Evolutionary conservation across 2,329 filamentous ascomycete species (phyloP), one percentile per base, ranked within the genome.

Genomic region (Colletotrichum trifolii): DNA sequence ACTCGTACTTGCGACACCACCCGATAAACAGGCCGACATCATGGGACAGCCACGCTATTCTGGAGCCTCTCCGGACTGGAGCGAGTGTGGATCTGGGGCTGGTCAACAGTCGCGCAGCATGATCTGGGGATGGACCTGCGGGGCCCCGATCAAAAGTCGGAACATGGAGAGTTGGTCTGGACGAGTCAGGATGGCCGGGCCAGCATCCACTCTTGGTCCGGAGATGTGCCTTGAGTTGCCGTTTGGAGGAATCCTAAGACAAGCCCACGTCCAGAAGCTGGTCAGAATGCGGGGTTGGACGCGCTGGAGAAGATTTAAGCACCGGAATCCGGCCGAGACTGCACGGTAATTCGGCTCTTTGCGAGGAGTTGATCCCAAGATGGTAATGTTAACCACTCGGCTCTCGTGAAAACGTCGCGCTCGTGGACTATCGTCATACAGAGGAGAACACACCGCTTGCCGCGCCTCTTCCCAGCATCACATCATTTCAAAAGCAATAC

Each of bases 281-380:
- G 33, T 33, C 56, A 17, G 25, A 15, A 38, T 61, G 61, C 61
- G 56, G 61, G 61, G 61, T 64, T 50, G 11, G 12, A 38, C 40
- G 39, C 43, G 17, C 55, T 54, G 55, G 15, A 17, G 43, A 60
- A 54, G 49, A 54, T 39, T 54, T 13, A 64, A 62, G 49, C 43
- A 40, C 49, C 61, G 61, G 55, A 64, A 60, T 54, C 55, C 36
- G 33, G 43, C 61, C 55, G 61, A 60, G 11, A 54, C 36, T 17
- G 6, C 50, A 15, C 45, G 45, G 50, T n/a, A n/a, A 34, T 55
- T 46, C 43, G 34, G 54, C 47, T 13, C 55, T 58, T 33, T 47
- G 25, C 38, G 46, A 50, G 25, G 12, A 3, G 8, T n/a, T n/a
- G 34, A 25, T 47, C 60, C 55, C 33, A 49, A 64, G 33, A 17